phyloP scores from a whole-genome alignment of 306 rosid species.

The Carpinus fangiana region DNA sequence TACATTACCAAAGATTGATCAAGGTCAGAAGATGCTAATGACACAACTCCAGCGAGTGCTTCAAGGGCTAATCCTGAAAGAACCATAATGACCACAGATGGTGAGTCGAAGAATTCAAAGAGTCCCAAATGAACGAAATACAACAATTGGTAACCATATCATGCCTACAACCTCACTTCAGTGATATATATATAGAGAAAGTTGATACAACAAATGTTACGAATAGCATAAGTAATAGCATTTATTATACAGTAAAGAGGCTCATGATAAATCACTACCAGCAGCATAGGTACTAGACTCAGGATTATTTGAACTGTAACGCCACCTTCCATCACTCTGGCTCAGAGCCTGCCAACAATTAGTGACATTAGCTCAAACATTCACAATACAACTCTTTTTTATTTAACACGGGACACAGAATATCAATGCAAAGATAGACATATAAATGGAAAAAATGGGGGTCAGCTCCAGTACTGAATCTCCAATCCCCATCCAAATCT shows the following conservation, averaged over 20 bases:
- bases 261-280: slow-evolving; percentile 53
- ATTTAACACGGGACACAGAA: slow-evolving; percentile 3
- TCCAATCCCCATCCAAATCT: slow-evolving; percentile 14
- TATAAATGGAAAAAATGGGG: slow-evolving; percentile 1
- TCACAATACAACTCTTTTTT: slow-evolving; percentile 1
- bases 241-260: slow-evolving; percentile 15
- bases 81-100: slow-evolving; percentile 15
- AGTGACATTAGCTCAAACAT: slow-evolving; percentile 27
- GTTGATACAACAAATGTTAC: slow-evolving; percentile 1
- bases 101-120: slow-evolving; percentile 19
- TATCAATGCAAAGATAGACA: background rate
- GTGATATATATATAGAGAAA: background rate
- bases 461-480: slow-evolving; percentile 23
- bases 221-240: background rate
- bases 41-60: slow-evolving; percentile 86
- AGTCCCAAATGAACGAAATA: background rate
- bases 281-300: slow-evolving; percentile 98
- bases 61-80: slow-evolving; percentile 85
- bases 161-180: slow-evolving; percentile 7
- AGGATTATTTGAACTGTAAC: slow-evolving; percentile 80
- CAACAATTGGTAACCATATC: slow-evolving; percentile 9
- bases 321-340: slow-evolving; percentile 99
- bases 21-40: slow-evolving; percentile 82
- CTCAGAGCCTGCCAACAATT: slow-evolving; percentile 75
- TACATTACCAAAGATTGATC: slow-evolving; percentile 66